These are phyloP conservation scores for Cyclaneusma minus DNA, from an alignment of 2,329 filamentous ascomycete species.

Conservation along the genomic window DNA sequence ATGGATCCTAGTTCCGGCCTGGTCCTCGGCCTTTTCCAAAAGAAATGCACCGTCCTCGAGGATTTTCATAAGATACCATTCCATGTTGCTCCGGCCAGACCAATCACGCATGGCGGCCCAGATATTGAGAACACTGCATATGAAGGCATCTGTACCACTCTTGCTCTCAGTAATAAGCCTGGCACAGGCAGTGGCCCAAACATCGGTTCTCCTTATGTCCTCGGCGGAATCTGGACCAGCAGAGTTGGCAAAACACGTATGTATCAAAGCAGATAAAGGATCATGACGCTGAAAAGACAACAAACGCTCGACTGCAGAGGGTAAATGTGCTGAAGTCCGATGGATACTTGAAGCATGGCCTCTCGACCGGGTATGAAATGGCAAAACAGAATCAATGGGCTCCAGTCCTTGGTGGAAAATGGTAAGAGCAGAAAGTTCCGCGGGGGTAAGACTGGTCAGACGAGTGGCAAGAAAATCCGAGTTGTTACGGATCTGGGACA, in stretches of 20 bases:
- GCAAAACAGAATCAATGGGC: slow-evolving; percentile 69
- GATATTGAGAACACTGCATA: slow-evolving; percentile 72
- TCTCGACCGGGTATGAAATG: slow-evolving; percentile 40
- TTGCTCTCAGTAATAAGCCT: slow-evolving; percentile 66
- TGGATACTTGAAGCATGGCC: slow-evolving; percentile 28
- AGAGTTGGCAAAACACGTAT: slow-evolving; percentile 81
- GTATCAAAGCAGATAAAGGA: slow-evolving; percentile 68
- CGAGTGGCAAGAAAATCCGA: slow-evolving; percentile 76
- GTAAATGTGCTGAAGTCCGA: slow-evolving; percentile 27
- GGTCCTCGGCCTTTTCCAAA: slow-evolving; percentile 70
- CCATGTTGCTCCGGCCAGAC: slow-evolving; percentile 78
- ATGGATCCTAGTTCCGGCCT: slow-evolving; percentile 55
- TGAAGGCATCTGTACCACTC: slow-evolving; percentile 61
- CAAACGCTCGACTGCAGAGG: slow-evolving; percentile 63
- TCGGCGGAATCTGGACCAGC: slow-evolving; percentile 69
- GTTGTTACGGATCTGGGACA: slow-evolving; percentile 72
- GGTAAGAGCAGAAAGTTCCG: slow-evolving; percentile 65
- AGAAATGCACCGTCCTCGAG: slow-evolving; percentile 86
- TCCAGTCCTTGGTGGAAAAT: slow-evolving; percentile 67
- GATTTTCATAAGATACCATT: slow-evolving; percentile 89
- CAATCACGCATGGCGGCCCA: slow-evolving; percentile 81
- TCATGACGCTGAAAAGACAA: slow-evolving; percentile 83
- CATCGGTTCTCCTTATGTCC: slow-evolving; percentile 61
- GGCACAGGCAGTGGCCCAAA: slow-evolving; percentile 81
- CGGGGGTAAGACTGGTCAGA: slow-evolving; percentile 57